Evolutionary conservation across 163 green algal genomes (phyloP).

Genomic region (Scenedesmus sp.): DNA sequence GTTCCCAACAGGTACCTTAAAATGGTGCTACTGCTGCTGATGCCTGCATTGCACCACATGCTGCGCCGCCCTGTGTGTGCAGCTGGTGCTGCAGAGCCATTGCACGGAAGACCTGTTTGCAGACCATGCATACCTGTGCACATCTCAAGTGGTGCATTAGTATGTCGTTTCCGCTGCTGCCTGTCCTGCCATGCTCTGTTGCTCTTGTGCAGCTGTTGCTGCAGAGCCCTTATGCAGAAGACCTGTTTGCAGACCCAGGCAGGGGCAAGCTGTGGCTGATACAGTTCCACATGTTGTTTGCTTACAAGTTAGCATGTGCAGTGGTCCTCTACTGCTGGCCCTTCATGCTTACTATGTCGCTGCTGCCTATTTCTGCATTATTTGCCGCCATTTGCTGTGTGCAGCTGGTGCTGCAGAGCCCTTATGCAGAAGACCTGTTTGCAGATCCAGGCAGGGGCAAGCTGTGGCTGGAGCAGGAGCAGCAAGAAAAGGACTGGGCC

Average conservation of each 20-base stretch:
- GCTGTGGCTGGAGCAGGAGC: conserved; percentile 5
- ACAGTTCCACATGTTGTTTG: background rate
- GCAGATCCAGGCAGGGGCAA: background rate
- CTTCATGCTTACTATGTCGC: background rate
- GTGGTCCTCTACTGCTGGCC: background rate
- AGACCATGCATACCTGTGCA: too few species aligned
- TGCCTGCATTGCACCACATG: too few species aligned
- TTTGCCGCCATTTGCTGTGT: background rate
- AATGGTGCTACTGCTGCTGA: too few species aligned
- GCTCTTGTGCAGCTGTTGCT: conserved; percentile 5
- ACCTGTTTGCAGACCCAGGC: background rate
- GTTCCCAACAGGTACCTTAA: too few species aligned
- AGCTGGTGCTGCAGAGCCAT: too few species aligned
- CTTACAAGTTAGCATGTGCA: too few species aligned
- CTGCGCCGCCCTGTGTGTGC: too few species aligned
- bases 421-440: conserved; percentile 9
- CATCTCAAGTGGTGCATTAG: too few species aligned
- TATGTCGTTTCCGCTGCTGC: background rate
- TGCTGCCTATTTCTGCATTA: background rate
- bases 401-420: conserved; percentile 29
- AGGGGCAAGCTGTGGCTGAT: background rate
- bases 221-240: background rate
- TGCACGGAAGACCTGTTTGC: too few species aligned
- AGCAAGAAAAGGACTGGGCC: background rate
- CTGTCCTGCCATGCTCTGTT: too few species aligned